A percentile compares a stretch with the other conserved stretches of the same genome.
These are phyloP conservation scores for Phaeoacremonium minimum DNA, from an alignment of 2,329 filamentous ascomycete species.

Conservation along the genomic window DNA sequence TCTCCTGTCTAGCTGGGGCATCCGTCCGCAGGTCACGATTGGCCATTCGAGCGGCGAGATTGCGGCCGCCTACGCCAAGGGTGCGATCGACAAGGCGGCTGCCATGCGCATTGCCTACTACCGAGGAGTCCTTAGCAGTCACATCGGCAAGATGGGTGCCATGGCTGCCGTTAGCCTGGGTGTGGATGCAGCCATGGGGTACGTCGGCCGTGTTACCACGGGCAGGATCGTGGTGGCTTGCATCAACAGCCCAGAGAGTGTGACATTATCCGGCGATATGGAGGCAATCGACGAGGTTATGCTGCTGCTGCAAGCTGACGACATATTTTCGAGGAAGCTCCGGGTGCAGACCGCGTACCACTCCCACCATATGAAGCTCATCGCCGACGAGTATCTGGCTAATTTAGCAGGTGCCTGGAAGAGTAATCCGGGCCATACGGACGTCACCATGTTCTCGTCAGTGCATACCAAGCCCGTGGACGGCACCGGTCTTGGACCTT, in stretches of 20 bases:
- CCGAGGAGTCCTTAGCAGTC: constrained; percentile 7
- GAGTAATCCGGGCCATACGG: background rate
- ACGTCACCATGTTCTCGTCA: background rate
- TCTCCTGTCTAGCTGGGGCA: constrained; percentile 15
- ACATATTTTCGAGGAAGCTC: constrained; percentile 19
- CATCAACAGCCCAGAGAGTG: constrained; percentile 17
- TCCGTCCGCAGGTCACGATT: constrained; percentile 11
- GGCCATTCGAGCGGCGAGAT: constrained; percentile 20
- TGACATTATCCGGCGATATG: constrained; percentile 26
- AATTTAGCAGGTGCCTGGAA: too few relatives aligned
- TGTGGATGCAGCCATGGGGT: constrained; percentile 2
- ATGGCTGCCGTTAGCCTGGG: constrained; percentile 8
- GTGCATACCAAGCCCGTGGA: background rate
- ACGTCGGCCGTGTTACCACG: constrained; percentile 2
- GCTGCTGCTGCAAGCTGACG: constrained; percentile 14
- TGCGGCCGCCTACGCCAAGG: constrained; percentile 15
- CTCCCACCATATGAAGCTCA: constrained; percentile 18
- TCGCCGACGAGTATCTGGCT: constrained; percentile 17
- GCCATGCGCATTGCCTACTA: constrained; percentile 15
- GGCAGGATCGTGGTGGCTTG: constrained; percentile 7
- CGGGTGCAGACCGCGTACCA: constrained; percentile 21
- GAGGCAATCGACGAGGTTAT: constrained; percentile 17
- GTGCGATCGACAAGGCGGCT: constrained; percentile 7
- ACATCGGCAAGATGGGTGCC: constrained; percentile 2
- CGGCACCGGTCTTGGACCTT: background rate